Evolutionary conservation across 331 rosid species (phyloP), one percentile per base, ranked within the genome.

Genomic region (Malus hybrid): DNA sequence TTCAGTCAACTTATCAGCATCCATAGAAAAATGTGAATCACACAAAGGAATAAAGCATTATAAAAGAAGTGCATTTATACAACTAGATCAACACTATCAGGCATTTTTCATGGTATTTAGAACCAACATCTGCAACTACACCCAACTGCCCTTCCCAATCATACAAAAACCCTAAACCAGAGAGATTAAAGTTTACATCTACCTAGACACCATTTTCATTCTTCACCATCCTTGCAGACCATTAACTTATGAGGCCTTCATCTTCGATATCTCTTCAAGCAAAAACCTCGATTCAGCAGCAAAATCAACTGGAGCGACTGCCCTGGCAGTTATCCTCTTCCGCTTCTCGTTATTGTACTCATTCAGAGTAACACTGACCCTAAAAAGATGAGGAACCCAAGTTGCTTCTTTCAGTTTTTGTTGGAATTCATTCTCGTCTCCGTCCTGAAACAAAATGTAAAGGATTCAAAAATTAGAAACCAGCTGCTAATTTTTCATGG

Each of bases 311-410:
- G 96, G 91, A 70, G 95, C 93, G 64, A 86, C 88, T 10, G 90
- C 78, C 81, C 89, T 75, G 44, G 80, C 91, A 42, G 97, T 94
- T 20, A 92, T 76, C 87, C 97, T 89, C 76, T 92, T 96, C 68
- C 93, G 82, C 90, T 88, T 94, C 82, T 92, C 97, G 5, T 79
- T 78, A 68, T 87, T 94, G 78, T 90, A 92, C 84, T 92, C 99
- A 24, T 82, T 89, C 79, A 85, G 96, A 52, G 91, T n/a, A 80
- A 94, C 97, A 20, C 92, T 87, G 13, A 94, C 88, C n/a, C 97
- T 73, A 73, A 94, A 87, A 7, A 87, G 89, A 83, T 94, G 87
- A 30, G 93, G 88, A 78, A 70, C 85, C 99, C 97, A 92, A 4
- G 97, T 89, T 42, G 89, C 96, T 84, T 87, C 82, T 73, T 89